These are phyloP conservation scores for Aspergillus ostianus DNA, from an alignment of 495 filamentous ascomycete genomes.

Conservation along the genomic window DNA sequence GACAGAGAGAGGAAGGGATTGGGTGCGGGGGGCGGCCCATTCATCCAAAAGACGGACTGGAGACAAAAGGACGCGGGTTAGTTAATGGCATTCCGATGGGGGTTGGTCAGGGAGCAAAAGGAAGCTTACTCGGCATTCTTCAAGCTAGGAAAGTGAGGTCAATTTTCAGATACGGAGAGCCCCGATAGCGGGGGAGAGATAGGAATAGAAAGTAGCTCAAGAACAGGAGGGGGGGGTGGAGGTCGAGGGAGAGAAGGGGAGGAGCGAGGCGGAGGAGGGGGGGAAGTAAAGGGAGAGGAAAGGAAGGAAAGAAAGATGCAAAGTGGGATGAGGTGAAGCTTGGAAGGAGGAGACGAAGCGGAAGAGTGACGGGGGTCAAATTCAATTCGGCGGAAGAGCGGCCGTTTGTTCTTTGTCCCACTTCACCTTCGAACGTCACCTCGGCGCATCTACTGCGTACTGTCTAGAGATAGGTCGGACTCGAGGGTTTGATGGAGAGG, in stretches of 20 bases:
- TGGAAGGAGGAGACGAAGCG: no score
- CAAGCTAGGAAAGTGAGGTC: constrained; percentile 25
- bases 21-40: constrained; percentile 52
- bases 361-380: not conserved
- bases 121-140: constrained; percentile 44
- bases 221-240: constrained; percentile 8
- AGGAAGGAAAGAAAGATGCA: not conserved
- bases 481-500: no score
- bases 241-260: not conserved
- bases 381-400: not conserved
- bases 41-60: constrained; percentile 61
- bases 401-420: no score
- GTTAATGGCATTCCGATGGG: not conserved
- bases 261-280: not conserved
- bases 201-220: constrained; percentile 4
- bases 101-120: not conserved
- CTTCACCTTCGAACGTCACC: no score
- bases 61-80: constrained; percentile 6
- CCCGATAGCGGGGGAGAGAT: constrained; percentile 7
- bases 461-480: no score
- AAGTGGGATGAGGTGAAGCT: not conserved
- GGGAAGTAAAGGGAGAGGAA: no score
- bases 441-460: no score
- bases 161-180: not conserved
- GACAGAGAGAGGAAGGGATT: constrained; percentile 56